Percentiles rank a stretch among this genome's conserved stretches.
phyloP scores from a whole-genome alignment of 176 grass and related monocot genomes.

The Saccharum officinarum region DNA sequence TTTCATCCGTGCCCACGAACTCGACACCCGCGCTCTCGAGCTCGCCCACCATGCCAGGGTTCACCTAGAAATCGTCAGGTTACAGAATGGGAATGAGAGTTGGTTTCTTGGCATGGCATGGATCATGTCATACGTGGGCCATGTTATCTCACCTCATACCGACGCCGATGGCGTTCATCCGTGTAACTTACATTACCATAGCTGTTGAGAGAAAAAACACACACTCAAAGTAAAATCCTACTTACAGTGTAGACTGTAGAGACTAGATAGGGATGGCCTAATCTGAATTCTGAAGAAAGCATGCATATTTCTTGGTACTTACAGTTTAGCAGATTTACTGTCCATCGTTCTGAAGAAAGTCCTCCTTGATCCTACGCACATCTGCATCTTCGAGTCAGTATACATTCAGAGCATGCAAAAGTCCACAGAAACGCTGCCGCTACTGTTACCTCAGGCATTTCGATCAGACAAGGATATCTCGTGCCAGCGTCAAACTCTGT shows the following conservation, averaged over 20 bases:
- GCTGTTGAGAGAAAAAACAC: conserved; percentile 13
- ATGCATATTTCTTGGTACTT: conserved; percentile 12
- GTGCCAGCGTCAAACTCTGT: conserved; percentile 45
- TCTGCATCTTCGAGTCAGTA: conserved; percentile 36
- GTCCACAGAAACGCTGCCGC: neutral
- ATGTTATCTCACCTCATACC: conserved; percentile 51
- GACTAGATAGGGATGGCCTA: neutral
- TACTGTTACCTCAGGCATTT: conserved; percentile 49
- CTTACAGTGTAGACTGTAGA: neutral
- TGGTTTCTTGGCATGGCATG: neutral
- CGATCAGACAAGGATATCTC: conserved; percentile 45
- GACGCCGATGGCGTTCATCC: conserved; percentile 59
- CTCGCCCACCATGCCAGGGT: conserved; percentile 52
- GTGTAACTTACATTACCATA: conserved; percentile 44
- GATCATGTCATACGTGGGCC: neutral
- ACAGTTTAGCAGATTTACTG: conserved; percentile 57
- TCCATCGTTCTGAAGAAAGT: conserved; percentile 45
- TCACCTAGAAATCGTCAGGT: conserved; percentile 46
- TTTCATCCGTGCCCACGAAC: conserved; percentile 59
- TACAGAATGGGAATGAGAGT: neutral
- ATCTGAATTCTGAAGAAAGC: neutral
- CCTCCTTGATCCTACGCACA: conserved; percentile 45
- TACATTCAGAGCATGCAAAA: neutral
- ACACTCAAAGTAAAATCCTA: neutral
- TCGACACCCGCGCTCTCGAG: conserved; percentile 46